Base-by-base conservation (phyloP, 164 flowering plant species). In the Piper longum region DNA sequence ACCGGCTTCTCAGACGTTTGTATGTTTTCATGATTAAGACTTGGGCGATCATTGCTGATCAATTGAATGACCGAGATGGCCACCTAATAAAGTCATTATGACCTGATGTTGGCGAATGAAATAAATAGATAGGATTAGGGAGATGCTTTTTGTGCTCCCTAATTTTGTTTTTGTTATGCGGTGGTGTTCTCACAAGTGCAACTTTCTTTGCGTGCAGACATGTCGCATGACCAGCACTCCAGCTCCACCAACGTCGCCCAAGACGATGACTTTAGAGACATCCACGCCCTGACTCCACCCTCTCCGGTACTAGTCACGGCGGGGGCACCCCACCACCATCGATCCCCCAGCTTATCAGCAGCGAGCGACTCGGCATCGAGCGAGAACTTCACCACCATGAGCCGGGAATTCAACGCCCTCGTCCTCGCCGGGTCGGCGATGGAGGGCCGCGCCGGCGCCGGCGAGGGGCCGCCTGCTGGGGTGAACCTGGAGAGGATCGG, bases 281-380 rank as follows among this genome's bases (percentile, higher is more conserved):
- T 87, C 83, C 87, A 86, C 57, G 85, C 89, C 41, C 56, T 88
- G 64, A 74, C 78, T 12, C 72, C 82, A 0, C 83, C 82, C 0
- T 63, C 62, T 0, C 75, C 74, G 0, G 80, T 60, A 0, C 71
- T 78, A 0, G 61, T 63, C 4, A 16, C 52, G 4, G 19, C 44
- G 86, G 87, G 83, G 48, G 77, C 80, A 1, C 65, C 73, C 56
- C 79, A 81, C 73, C 83, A 75, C 73, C 83, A 75, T 9, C 62
- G 80, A 60, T 82, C 90, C 8, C 73, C 88, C 0, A 73, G 79
- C 14, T 54, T 73, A 4, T 80, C 88, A 43, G 18, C 59, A 40
- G 63, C 64, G 7, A 82, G 81, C 4, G 84, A 77, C 8, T 74
- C 56, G 6, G 26, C 36, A 3, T 71, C 80, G 4, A 72, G 71